phyloP scores from a whole-genome alignment of 441 rosid genomes.

The Euphorbia schlechtendalii region DNA sequence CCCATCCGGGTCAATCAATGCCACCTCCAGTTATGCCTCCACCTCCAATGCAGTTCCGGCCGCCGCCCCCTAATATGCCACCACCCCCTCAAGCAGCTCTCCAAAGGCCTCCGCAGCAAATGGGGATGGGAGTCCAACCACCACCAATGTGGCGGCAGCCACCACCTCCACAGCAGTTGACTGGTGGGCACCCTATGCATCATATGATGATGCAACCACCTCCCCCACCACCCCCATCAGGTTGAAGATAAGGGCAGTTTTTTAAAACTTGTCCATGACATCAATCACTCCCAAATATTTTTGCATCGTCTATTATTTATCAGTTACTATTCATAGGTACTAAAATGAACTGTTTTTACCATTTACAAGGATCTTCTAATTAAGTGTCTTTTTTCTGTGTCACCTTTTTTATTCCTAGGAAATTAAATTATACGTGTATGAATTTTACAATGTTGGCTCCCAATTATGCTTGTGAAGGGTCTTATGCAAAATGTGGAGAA shows the following conservation, averaged over 20 bases:
- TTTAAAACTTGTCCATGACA: neutral
- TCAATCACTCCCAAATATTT: no score
- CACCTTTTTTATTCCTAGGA: neutral
- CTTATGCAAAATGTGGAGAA: no score
- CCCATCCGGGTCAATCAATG: constrained; percentile 45
- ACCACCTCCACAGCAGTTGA: constrained; percentile 58
- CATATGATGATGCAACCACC: constrained; percentile 60
- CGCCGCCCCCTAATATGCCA: constrained; percentile 55
- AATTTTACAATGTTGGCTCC: no score
- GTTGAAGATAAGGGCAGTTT: constrained; percentile 18
- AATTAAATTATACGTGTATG: neutral
- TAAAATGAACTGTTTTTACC: neutral
- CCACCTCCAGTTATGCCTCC: no score
- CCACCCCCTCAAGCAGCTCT: constrained; percentile 54
- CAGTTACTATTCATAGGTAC: no score
- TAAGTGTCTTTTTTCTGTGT: neutral
- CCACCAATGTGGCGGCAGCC: constrained; percentile 56
- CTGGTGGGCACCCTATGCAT: constrained; percentile 50
- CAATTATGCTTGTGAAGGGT: no score
- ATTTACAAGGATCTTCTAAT: neutral
- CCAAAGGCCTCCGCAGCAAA: constrained; percentile 54
- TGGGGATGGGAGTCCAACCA: no score
- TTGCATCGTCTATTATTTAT: no score
- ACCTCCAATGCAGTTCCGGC: constrained; percentile 59
- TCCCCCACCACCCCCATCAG: constrained; percentile 30